Conservation (phyloP, 2,329 filamentous ascomycete genomes). For the Dichotomopilus funicola region DNA sequence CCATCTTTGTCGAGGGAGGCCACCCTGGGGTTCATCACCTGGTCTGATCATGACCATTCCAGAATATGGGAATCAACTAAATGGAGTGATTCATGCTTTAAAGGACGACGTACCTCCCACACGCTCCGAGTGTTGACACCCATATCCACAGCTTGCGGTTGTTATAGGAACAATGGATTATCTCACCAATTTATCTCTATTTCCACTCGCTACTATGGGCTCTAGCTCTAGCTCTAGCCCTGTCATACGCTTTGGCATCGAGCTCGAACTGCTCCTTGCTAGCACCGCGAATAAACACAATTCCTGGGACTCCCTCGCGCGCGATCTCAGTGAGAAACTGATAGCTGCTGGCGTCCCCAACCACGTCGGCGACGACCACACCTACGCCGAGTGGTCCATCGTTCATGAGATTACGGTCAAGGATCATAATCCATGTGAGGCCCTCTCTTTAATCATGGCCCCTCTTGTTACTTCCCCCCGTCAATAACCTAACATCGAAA, state of each 20-base stretch:
- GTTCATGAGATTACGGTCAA: slow-evolving; percentile 33
- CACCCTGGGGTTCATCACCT: no score
- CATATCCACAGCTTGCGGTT: no score
- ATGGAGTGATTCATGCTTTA: no score
- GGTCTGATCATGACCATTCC: no score
- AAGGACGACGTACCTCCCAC: no score
- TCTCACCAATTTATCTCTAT: no score
- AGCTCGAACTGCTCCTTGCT: slow-evolving; percentile 34
- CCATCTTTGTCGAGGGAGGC: no score
- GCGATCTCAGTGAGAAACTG: slow-evolving; percentile 30
- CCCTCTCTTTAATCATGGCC: neutral
- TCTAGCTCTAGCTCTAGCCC: no score
- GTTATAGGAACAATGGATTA: no score
- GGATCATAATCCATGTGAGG: slow-evolving; percentile 29
- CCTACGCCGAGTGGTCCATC: slow-evolving; percentile 34
- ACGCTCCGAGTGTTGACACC: no score
- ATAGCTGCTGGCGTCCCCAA: slow-evolving; percentile 29
- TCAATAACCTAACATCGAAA: neutral
- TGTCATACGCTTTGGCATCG: slow-evolving; percentile 31
- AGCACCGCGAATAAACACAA: slow-evolving; percentile 29
- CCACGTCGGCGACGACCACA: slow-evolving; percentile 28
- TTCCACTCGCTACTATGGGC: no score
- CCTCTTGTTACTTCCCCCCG: neutral
- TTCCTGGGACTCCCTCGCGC: slow-evolving; percentile 30
- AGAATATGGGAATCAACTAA: no score